phyloP scores from a whole-genome alignment of 176 grass and related monocot genomes.

The Cenchrus fungigraminus region DNA sequence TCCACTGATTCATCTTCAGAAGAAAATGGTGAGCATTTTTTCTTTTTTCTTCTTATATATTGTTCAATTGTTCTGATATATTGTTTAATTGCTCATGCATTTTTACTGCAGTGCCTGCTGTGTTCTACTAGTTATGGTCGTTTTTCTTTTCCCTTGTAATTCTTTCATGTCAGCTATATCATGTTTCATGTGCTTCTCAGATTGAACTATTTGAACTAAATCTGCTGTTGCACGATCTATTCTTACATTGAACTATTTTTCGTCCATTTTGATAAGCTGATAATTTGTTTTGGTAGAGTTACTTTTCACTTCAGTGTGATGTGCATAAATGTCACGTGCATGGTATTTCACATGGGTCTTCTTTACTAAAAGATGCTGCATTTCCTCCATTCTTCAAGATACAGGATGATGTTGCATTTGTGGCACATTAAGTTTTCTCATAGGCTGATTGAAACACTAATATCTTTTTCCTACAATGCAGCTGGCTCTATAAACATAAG shows the following conservation, averaged over 20 bases:
- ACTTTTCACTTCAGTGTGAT: background rate
- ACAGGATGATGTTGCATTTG: background rate
- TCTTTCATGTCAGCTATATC: background rate
- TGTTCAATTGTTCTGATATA: background rate
- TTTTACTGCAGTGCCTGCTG: background rate
- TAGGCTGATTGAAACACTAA: slow-evolving; percentile 7
- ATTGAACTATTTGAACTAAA: slow-evolving; percentile 9
- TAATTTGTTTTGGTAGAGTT: background rate
- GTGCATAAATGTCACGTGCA: background rate
- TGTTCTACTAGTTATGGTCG: slow-evolving; percentile 8
- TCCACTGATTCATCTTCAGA: slow-evolving; percentile 65
- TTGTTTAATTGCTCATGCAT: background rate
- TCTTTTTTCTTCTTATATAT: background rate
- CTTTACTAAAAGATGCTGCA: background rate
- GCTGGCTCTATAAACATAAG: slow-evolving; percentile 93
- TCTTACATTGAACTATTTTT: background rate
- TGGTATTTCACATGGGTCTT: background rate
- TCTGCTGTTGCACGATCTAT: slow-evolving; percentile 6
- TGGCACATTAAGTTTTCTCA: background rate
- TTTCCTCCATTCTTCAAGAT: background rate
- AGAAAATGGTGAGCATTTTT: slow-evolving; percentile 54
- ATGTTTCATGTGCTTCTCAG: background rate
- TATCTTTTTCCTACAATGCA: slow-evolving; percentile 28
- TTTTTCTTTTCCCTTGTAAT: background rate
- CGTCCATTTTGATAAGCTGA: background rate